Percentiles rank a stretch among this genome's conserved stretches.
phyloP scores from a whole-genome alignment of 2,329 filamentous ascomycete species.

The Xylariaceae sp. region DNA sequence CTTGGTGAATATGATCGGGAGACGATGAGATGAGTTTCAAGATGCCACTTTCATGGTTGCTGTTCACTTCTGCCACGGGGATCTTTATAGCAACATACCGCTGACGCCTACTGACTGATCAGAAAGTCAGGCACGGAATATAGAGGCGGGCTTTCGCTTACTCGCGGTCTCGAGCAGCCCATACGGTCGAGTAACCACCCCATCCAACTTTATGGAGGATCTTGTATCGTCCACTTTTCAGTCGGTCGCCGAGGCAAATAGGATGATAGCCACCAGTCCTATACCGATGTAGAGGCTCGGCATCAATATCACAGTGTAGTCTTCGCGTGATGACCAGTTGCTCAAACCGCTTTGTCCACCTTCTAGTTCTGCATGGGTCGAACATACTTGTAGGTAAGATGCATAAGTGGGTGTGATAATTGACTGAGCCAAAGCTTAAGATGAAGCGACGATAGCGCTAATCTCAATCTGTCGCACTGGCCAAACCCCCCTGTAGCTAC shows the following conservation, averaged over 20 bases:
- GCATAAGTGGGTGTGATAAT: too few species aligned
- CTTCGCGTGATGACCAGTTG: too few species aligned
- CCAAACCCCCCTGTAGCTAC: too few species aligned
- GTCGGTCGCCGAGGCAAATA: conserved; percentile 14
- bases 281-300: conserved; percentile 9
- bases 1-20: not conserved
- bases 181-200: conserved; percentile 16
- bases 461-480: too few species aligned
- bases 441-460: too few species aligned
- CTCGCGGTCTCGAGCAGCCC: conserved; percentile 10
- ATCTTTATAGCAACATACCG: conserved; percentile 13
- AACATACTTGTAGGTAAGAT: too few species aligned
- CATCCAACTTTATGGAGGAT: conserved; percentile 20
- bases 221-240: conserved; percentile 14
- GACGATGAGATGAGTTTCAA: conserved; percentile 4
- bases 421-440: too few species aligned
- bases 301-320: conserved; percentile 9
- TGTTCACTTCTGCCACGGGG: not conserved
- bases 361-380: too few species aligned
- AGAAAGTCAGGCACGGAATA: conserved; percentile 1
- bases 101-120: not conserved
- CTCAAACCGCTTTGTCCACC: too few species aligned
- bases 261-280: conserved; percentile 18
- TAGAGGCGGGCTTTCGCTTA: not conserved
- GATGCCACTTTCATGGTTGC: not conserved